Percentiles rank a stretch among this genome's conserved stretches.
phyloP scores from a whole-genome alignment of 139 green algal genomes.

The Chlamydomonas eustigma region DNA sequence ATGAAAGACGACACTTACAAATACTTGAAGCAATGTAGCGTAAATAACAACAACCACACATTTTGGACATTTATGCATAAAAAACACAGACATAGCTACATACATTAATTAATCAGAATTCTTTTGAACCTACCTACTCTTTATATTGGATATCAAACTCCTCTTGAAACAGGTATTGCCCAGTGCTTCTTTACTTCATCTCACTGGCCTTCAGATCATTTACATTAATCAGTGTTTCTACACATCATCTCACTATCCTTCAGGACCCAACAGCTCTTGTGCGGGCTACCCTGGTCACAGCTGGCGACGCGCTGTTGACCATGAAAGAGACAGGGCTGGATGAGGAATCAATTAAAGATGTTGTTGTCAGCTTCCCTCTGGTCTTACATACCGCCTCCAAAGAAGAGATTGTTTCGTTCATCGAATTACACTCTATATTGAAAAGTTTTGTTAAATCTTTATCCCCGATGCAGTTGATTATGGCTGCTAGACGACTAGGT shows the following conservation, averaged over 20 bases:
- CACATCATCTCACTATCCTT: not conserved
- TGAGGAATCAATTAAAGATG: not conserved
- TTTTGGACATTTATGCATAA: not conserved
- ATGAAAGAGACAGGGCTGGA: not conserved
- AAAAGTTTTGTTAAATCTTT: too few relatives aligned
- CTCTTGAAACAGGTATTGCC: too few relatives aligned
- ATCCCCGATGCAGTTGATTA: too few relatives aligned
- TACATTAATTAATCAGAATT: too few relatives aligned
- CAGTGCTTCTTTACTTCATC: too few relatives aligned
- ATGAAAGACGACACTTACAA: not conserved
- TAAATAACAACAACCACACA: not conserved
- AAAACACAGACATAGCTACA: too few relatives aligned
- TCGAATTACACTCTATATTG: too few relatives aligned
- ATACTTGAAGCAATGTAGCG: not conserved
- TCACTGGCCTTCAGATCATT: not conserved
- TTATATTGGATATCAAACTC: too few relatives aligned
- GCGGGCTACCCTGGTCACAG: not conserved
- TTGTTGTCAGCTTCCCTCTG: conserved; percentile 2
- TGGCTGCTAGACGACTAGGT: too few relatives aligned
- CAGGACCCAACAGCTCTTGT: not conserved
- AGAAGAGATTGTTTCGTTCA: not conserved
- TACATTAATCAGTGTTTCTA: not conserved
- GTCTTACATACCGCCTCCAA: not conserved
- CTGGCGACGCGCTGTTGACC: not conserved
- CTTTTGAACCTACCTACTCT: too few relatives aligned